These are phyloP conservation scores for Aureobasidium sp. DNA, from an alignment of 2,329 filamentous ascomycete species.

Conservation along the genomic window DNA sequence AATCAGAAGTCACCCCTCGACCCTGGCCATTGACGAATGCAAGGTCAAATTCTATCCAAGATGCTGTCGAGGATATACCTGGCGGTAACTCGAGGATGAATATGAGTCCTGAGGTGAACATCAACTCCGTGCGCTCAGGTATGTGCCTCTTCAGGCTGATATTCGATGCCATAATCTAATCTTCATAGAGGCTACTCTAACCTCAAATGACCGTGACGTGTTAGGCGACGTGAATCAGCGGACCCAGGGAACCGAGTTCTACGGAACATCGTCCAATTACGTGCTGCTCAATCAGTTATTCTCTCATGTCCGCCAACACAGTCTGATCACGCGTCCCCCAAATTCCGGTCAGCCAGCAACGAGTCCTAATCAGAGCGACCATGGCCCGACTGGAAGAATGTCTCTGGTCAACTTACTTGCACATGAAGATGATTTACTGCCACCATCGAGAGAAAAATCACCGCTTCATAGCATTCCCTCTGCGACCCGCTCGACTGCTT, in stretches of 20 bases:
- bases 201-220: constrained; percentile 5
- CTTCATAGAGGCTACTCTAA: not conserved
- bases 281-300: constrained; percentile 16
- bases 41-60: not conserved
- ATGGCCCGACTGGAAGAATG: not conserved
- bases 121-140: not conserved
- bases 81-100: not conserved
- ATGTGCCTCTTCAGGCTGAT: not conserved
- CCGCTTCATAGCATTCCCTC: not conserved
- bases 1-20: not conserved
- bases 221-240: constrained; percentile 17
- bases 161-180: not conserved
- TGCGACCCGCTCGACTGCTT: not conserved
- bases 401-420: constrained; percentile 6
- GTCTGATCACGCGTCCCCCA: not conserved
- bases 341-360: not conserved
- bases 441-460: constrained; percentile 7
- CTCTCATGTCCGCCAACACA: constrained; percentile 7
- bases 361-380: not conserved
- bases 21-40: not conserved
- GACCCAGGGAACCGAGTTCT: constrained; percentile 19
- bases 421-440: constrained; percentile 3
- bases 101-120: not conserved
- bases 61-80: not conserved
- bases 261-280: constrained; percentile 16